Evolutionary conservation across 805 yeast species (phyloP).

Genomic region (Ogataea ramenticola): DNA sequence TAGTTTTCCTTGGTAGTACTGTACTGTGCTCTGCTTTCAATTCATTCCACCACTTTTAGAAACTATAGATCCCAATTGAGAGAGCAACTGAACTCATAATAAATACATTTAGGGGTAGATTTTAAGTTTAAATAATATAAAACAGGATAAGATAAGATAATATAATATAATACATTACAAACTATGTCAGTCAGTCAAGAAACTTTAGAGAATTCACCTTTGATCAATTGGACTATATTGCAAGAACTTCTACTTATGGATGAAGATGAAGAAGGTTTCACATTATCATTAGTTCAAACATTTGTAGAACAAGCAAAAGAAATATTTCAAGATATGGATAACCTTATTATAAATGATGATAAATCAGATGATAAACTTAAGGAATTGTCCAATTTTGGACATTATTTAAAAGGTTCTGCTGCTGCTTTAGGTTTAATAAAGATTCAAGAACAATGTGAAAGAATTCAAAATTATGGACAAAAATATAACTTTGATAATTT

Average conservation of each 20-base stretch:
- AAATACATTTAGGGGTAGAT: too few species aligned
- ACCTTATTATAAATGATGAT: conserved; percentile 31
- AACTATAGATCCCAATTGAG: too few species aligned
- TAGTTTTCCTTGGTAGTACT: too few species aligned
- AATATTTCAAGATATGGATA: conserved; percentile 68
- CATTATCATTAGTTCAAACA: conserved; percentile 67
- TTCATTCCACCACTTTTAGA: too few species aligned
- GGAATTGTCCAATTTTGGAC: conserved; percentile 72
- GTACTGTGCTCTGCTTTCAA: too few species aligned
- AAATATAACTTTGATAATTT: conserved; percentile 24
- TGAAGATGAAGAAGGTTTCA: conserved; percentile 91
- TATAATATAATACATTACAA: too few species aligned
- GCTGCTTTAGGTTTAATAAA: conserved; percentile 84
- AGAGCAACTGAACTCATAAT: too few species aligned
- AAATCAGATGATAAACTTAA: conserved; percentile 37
- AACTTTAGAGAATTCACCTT: conserved; percentile 40
- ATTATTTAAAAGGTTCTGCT: conserved; percentile 90
- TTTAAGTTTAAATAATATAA: too few species aligned
- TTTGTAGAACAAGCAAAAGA: conserved; percentile 85
- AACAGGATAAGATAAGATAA: too few species aligned
- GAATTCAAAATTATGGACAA: conserved; percentile 86
- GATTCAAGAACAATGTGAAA: conserved; percentile 83
- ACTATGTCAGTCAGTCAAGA: conserved; percentile 6
- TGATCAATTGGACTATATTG: conserved; percentile 84
- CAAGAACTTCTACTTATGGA: conserved; percentile 90